Evolutionary conservation across 805 yeast genomes (phyloP).

Genomic region (Saccharomycopsis lassenensis): DNA sequence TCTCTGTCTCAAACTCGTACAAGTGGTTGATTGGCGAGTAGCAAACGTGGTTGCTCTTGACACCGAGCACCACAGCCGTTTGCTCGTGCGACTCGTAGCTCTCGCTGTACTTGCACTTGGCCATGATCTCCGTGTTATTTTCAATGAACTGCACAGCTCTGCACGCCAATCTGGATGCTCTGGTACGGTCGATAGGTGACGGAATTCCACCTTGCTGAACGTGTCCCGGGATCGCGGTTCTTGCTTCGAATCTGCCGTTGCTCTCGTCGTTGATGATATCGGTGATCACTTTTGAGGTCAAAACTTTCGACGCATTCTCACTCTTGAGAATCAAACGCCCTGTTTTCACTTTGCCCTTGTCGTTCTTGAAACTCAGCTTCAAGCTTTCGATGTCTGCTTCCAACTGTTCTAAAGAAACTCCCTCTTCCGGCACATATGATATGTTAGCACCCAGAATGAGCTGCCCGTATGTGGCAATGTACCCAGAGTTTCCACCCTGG

Average conservation of each 20-base stretch:
- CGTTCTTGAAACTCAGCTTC: conserved; percentile 56
- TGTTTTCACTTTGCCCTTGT: conserved; percentile 67
- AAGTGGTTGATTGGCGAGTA: conserved; percentile 66
- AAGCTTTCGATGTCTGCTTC: conserved; percentile 67
- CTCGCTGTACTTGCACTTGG: conserved; percentile 22
- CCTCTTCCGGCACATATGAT: conserved; percentile 82
- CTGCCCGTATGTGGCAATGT: conserved; percentile 77
- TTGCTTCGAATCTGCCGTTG: conserved; percentile 68
- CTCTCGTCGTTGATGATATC: conserved; percentile 76
- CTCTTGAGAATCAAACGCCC: conserved; percentile 66
- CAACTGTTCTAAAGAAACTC: conserved; percentile 54
- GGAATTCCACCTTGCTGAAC: conserved; percentile 97
- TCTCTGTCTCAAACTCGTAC: conserved; percentile 81
- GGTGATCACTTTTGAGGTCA: conserved; percentile 73
- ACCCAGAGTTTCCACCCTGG: conserved; percentile 97
- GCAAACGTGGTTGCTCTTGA: conserved; percentile 62
- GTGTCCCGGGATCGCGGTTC: conserved; percentile 96
- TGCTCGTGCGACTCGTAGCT: no score
- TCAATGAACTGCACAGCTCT: conserved; percentile 86
- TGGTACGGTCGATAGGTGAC: conserved; percentile 85
- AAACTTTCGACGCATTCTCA: conserved; percentile 52
- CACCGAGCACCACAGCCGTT: conserved; percentile 81
- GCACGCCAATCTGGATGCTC: conserved; percentile 83
- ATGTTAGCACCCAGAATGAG: conserved; percentile 87
- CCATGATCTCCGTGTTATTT: conserved; percentile 27